Percentiles rank a stretch among this genome's conserved stretches.
Evolutionary conservation across 306 rosid genomes (phyloP).

Genomic region (Dryas drummondii): DNA sequence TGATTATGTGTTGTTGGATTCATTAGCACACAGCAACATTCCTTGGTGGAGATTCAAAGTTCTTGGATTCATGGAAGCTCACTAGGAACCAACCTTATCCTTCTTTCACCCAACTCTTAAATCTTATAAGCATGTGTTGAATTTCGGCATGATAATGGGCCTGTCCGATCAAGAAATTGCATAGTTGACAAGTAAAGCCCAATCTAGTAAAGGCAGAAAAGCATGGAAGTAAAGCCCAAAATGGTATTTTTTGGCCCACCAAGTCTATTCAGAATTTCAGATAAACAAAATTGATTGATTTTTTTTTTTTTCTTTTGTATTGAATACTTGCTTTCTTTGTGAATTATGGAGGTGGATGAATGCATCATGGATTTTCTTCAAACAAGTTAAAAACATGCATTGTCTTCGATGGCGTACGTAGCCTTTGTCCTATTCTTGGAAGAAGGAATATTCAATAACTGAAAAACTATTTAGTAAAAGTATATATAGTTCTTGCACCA

Average conservation of each 20-base stretch:
- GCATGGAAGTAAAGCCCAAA: too few species aligned
- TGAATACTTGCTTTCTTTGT: background rate
- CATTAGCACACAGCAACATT: background rate
- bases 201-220: background rate
- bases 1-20: background rate
- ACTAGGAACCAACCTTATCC: background rate
- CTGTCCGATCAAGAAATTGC: too few species aligned
- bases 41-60: background rate
- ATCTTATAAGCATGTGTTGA: background rate
- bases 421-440: constrained; percentile 1
- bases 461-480: background rate
- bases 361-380: background rate
- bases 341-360: background rate
- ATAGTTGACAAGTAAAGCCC: background rate
- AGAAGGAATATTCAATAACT: constrained; percentile 5
- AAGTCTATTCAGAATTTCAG: too few species aligned
- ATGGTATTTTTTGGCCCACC: too few species aligned
- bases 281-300: background rate
- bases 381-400: background rate
- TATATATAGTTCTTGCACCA: background rate
- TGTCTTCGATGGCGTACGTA: too few species aligned
- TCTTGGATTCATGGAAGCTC: background rate
- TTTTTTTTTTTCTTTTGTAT: background rate
- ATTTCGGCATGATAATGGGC: background rate
- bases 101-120: background rate